phyloP scores from a whole-genome alignment of 192 early-diverging fungal species.

The Oehlia diaphana region DNA sequence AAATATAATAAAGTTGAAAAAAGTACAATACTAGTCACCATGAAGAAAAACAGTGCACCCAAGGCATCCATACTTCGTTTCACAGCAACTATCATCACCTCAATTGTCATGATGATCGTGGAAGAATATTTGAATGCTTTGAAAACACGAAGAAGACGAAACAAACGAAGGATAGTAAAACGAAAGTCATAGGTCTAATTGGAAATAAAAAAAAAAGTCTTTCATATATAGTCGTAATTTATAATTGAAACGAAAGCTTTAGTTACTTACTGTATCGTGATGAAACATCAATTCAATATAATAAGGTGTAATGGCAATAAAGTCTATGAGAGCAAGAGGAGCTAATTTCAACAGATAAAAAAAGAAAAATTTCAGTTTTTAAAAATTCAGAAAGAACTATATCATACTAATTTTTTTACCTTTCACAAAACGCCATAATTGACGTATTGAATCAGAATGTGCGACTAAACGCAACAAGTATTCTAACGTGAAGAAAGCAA shows the following conservation, averaged over 20 bases:
- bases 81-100: slow-evolving; percentile 80
- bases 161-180: slow-evolving; percentile 78
- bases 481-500: slow-evolving; percentile 74
- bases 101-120: slow-evolving; percentile 78
- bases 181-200: slow-evolving; percentile 71
- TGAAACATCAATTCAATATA: slow-evolving; percentile 71
- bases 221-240: background rate
- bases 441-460: slow-evolving; percentile 69
- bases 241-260: background rate
- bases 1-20: slow-evolving; percentile 80
- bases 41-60: slow-evolving; percentile 71
- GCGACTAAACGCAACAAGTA: slow-evolving; percentile 65
- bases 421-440: slow-evolving; percentile 55
- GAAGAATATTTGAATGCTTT: slow-evolving; percentile 82
- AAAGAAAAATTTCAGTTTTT: slow-evolving; percentile 34
- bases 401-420: slow-evolving; percentile 34
- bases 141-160: slow-evolving; percentile 76
- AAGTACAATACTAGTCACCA: slow-evolving; percentile 67
- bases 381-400: background rate
- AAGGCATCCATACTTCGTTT: slow-evolving; percentile 74
- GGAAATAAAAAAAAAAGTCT: background rate
- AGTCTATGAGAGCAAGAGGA: slow-evolving; percentile 69
- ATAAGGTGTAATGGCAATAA: slow-evolving; percentile 77
- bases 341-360: slow-evolving; percentile 34
- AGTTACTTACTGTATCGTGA: slow-evolving; percentile 56